Evolutionary conservation across 2,329 filamentous ascomycete genomes (phyloP).

Genomic region (Cercospora sojina): DNA sequence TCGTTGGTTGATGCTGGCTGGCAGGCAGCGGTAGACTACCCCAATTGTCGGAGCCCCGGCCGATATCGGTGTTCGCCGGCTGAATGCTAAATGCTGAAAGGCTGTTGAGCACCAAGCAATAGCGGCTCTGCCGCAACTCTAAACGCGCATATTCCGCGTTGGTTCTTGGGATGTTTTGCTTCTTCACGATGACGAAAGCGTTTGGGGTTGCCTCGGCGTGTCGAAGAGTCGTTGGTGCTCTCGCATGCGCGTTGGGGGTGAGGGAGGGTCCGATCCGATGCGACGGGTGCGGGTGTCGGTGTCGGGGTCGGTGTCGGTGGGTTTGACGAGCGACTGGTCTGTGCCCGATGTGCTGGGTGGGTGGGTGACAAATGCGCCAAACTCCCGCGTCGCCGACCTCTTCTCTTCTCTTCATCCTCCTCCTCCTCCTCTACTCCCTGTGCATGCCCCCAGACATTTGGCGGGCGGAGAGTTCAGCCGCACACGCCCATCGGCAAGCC

Average conservation of each 20-base stretch:
- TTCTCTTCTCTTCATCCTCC: too few species aligned
- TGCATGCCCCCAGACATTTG: constrained; percentile 4
- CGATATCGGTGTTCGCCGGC: neutral
- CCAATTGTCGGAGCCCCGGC: neutral
- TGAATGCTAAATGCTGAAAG: constrained; percentile 4
- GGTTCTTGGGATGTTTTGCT: neutral
- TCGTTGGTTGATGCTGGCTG: neutral
- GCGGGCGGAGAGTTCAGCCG: neutral
- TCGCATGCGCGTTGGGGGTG: neutral
- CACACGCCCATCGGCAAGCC: constrained; percentile 1
- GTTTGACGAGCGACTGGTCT: neutral
- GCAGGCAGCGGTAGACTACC: neutral
- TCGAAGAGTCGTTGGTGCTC: neutral
- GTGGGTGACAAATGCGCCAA: neutral
- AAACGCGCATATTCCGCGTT: neutral
- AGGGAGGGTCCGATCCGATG: neutral
- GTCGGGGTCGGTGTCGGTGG: too few species aligned
- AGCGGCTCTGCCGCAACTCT: constrained; percentile 3
- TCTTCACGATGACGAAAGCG: neutral
- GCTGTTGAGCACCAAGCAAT: neutral
- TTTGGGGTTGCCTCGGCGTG: neutral
- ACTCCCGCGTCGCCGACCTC: neutral
- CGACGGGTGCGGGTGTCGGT: neutral
- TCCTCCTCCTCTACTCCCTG: too few species aligned
- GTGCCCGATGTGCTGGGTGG: neutral